Percentiles rank a stretch among this genome's conserved stretches.
Evolutionary conservation across 257 asterid species (phyloP).

Genomic region (Knoxia roxburghii): DNA sequence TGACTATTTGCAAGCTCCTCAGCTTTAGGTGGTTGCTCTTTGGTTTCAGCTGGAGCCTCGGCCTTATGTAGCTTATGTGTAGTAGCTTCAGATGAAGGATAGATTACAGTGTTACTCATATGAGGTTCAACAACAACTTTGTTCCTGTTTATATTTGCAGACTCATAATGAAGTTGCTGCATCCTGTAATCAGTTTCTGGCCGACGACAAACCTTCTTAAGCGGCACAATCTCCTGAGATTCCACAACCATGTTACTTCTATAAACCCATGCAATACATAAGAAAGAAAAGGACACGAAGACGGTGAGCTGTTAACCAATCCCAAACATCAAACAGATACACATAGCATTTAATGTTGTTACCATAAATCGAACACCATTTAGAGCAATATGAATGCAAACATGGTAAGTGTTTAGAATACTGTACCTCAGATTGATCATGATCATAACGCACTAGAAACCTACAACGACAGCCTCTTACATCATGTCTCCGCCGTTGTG

Average conservation of each 20-base stretch:
- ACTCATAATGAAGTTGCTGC: constrained; percentile 41
- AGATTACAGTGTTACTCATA: constrained; percentile 20
- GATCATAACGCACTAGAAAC: constrained; percentile 92
- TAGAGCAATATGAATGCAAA: background rate
- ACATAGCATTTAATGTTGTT: background rate
- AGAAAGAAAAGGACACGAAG: background rate
- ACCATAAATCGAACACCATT: background rate
- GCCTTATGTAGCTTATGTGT: constrained; percentile 18
- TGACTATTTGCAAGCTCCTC: constrained; percentile 26
- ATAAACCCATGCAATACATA: background rate
- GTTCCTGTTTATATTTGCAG: constrained; percentile 29
- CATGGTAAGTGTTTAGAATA: background rate
- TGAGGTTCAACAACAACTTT: constrained; percentile 29
- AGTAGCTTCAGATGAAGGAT: constrained; percentile 20
- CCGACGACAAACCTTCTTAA: constrained; percentile 52
- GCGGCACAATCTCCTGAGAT: constrained; percentile 70
- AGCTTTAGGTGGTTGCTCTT: constrained; percentile 19
- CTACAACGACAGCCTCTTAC: constrained; percentile 97
- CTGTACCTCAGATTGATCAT: constrained; percentile 88
- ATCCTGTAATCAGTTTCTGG: constrained; percentile 62
- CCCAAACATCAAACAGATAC: background rate
- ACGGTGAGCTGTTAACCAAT: background rate
- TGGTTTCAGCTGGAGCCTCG: constrained; percentile 15
- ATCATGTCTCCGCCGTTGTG: constrained; percentile 92
- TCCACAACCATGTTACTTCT: background rate